Conservation (phyloP, 108 stramenopile species). For the Cyclotella sp. region DNA sequence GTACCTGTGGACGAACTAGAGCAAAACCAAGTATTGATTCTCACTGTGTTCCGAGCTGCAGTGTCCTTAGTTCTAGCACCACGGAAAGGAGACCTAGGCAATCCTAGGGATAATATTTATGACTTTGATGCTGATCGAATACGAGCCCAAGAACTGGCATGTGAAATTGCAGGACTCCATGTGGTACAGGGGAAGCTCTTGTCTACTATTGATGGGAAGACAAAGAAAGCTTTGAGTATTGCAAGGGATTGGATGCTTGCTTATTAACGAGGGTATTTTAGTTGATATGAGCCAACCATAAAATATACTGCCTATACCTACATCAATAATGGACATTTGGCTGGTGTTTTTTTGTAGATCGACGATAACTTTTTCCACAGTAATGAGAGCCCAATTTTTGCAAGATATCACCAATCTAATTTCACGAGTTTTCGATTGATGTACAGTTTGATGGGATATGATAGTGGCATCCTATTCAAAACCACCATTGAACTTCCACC, state of each 20-base stretch:
- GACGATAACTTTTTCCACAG: no score
- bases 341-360: no score
- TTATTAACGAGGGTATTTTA: not conserved
- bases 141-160: conserved; percentile 30
- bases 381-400: no score
- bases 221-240: conserved; percentile 31
- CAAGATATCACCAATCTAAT: no score
- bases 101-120: conserved; percentile 1
- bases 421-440: no score
- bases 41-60: conserved; percentile 51
- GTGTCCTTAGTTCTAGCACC: conserved; percentile 46
- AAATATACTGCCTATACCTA: no score
- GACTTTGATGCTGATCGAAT: conserved; percentile 4
- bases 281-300: no score
- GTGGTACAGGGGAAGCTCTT: conserved; percentile 12
- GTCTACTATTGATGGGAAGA: conserved; percentile 28
- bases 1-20: conserved; percentile 46
- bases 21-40: conserved; percentile 44
- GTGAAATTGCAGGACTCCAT: conserved; percentile 37
- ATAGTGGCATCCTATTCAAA: no score
- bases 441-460: no score
- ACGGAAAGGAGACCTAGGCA: conserved; percentile 6
- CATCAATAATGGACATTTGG: no score
- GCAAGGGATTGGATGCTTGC: conserved; percentile 33
- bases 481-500: no score